A percentile compares a stretch with the other conserved stretches of the same genome.
These are phyloP conservation scores for Ascochyta fabae DNA, from an alignment of 2,329 filamentous ascomycete genomes.

Conservation along the genomic window DNA sequence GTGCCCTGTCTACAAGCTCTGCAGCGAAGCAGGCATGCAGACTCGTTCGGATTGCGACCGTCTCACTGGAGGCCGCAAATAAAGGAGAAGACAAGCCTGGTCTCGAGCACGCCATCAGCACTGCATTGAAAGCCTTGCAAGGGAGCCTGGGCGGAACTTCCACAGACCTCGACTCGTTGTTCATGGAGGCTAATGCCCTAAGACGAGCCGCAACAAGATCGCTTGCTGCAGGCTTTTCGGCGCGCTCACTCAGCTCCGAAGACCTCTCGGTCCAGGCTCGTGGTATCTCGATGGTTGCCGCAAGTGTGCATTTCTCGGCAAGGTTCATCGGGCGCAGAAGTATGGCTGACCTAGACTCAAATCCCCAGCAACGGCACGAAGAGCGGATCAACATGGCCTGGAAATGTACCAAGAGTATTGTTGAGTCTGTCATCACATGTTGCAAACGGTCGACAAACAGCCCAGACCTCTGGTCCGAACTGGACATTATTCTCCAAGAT, in stretches of 20 bases:
- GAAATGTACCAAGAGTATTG: conserved; percentile 41
- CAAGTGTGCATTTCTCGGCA: conserved; percentile 41
- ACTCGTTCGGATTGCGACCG: conserved; percentile 37
- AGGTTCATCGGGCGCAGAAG: conserved; percentile 39
- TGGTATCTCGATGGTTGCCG: conserved; percentile 35
- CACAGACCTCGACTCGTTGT: conserved; percentile 44
- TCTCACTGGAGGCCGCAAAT: conserved; percentile 38
- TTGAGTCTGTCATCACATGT: conserved; percentile 46
- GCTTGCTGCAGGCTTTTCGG: conserved; percentile 21
- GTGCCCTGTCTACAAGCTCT: conserved; percentile 22
- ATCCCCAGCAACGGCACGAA: conserved; percentile 25
- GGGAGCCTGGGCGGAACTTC: conserved; percentile 42
- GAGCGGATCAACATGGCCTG: conserved; percentile 33
- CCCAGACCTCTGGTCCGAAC: conserved; percentile 36
- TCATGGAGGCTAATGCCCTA: conserved; percentile 44
- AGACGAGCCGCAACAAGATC: conserved; percentile 40
- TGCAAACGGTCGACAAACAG: conserved; percentile 37
- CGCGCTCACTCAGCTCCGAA: conserved; percentile 9
- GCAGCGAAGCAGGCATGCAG: conserved; percentile 34
- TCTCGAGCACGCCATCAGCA: conserved; percentile 25
- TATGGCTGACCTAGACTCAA: conserved; percentile 23
- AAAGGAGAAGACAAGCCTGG: conserved; percentile 27
- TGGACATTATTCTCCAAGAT: conserved; percentile 44
- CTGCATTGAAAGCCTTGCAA: conserved; percentile 35
- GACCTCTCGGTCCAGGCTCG: conserved; percentile 16